Base-by-base conservation (phyloP, 1,284 basidiomycete species). In the Cutaneotrichosporon arboriforme region DNA sequence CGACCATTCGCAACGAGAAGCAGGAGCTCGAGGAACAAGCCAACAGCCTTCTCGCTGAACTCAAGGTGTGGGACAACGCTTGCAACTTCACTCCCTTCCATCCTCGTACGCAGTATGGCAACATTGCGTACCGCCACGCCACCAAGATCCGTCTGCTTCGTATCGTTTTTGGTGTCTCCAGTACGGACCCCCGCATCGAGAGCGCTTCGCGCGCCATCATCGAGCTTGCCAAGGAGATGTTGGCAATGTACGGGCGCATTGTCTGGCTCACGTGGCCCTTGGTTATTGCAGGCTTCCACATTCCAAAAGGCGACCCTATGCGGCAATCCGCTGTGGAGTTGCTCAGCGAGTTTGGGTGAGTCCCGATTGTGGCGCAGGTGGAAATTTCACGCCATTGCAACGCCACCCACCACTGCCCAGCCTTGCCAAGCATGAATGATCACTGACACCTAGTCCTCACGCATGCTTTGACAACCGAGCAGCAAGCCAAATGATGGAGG, bases 191-290 rank as follows among this genome's bases (percentile, higher is more conserved):
- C 8, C 59, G 69, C n/a, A 64, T 73, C 12, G 59, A 65, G 49
- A 56, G 53, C 4, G 59, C 63, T 2, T 59, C 60, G 4, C 55
- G 58, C 12, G 66, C 67, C 13, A 72, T 73, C 38, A 65, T 73
- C 23, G 70, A 72, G 55, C 58, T 73, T 15, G 65, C 64, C 8
- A 69, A 62, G 46, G 71, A 70, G 51, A 61, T 68, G 57, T 52
- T 70, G 34, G 59, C 66, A n/a, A 48, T 59, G 51, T 72, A 68
- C 51, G 66, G 67, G 3, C 60, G 67, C 40, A 67, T 72, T 43
- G 64, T 65, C 3, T 71, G 69, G 69, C 48, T 73, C 12, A 73
- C 71, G 7, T 73, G 71, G 71, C 71, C 71, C 1, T 65, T 72
- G 26, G 46, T 73, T 18, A 69, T 72, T 31, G 68, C 69, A 20